Base-by-base conservation (phyloP, 208 protist genomes). In the Paratrypanosoma confusum region DNA sequence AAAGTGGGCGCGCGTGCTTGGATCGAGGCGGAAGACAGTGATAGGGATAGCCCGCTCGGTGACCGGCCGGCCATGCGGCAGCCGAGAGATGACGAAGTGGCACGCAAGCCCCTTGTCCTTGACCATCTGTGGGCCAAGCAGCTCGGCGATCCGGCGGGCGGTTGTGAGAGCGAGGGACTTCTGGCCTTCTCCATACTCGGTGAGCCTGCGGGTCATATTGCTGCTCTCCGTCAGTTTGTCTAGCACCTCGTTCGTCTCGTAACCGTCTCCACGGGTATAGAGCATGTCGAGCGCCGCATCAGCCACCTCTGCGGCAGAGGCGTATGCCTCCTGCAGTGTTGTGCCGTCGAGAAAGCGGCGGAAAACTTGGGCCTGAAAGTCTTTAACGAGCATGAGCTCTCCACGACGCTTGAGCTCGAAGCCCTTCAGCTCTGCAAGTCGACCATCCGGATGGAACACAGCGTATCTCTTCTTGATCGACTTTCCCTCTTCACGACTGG, bases 331-430 rank as follows among this genome's bases (percentile, higher is more conserved):
- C 14, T 91, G 58, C 5, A 99, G 70, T 5, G 75, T 91, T 7
- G 28, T 68, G n/a, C 98, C 98, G 11, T 97, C 72, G 5, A 99
- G 74, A 50, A 99, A 99, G 6, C 69, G 51, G 24, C 73, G 44
- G 74, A 99, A 99, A 1, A 97, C 79, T 41, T 97, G 65, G 6
- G 77, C 80, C 68, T 99, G 97, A 68, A 99, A 99, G 35, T 97
- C 77, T 57, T 99, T 99, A 69, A 99, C 97, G 16, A 99, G 66
- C 71, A 97, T 88, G 22, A 99, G 81, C 79, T 99, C 98, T n/a
- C 99, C 99, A 51, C 98, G 81, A 26, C 99, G 89, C 74, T 99
- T 99, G n/a, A 99, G 62, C 76, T 99, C 99, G 60, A 99, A 99
- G 3, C 98, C 99, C 60, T 99, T 99, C 2, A 99, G 78, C 71